Base-by-base conservation (phyloP, 1,284 basidiomycete species). In the Gomphus bonarii region DNA sequence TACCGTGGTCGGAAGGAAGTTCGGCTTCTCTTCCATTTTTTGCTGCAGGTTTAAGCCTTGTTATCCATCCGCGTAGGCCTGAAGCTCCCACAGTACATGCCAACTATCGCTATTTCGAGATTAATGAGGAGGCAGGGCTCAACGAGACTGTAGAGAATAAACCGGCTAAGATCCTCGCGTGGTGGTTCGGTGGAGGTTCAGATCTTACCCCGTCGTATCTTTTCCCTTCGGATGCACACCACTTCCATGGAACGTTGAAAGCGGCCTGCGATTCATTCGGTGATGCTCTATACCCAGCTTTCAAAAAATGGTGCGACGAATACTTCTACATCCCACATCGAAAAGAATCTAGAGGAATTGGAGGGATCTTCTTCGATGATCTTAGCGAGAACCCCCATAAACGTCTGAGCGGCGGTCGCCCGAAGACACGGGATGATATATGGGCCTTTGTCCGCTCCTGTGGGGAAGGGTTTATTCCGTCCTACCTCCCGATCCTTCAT, bases 121-220 rank as follows among this genome's bases (percentile, higher is more conserved):
- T 93, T 63, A 83, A 82, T 14, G 80, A 88, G 9, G 67, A 70
- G 33, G 71, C 69, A 42, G 63, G 68, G 36, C 63, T 68, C 38
- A 65, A 65, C 36, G 64, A 71, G 54, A 40, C 38, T 16, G 57
- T 62, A n/a, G 59, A 60, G 9, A 50, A 65, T 51, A 63, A 62
- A 25, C 40, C 59, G 56, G 65, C 68, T 11, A 77, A 81, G 63
- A 70, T 89, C 12, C 70, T 93, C 40, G 88, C 93, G 9, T 99
- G 95, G 94, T 99, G 97, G 97, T 99, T 98, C 66, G 95, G 95
- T 47, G 95, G 95, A 38, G 95, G 95, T n/a, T 84, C 85, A 3
- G 95, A 99, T 69, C 78, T 99, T 49, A 99, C 97, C 0, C 97
- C 97, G 0, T 87, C 87, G 12, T 98, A 97, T 70, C 79, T 99